Conservation (phyloP, 2,329 filamentous ascomycete genomes). For the Penicillium capsulatum region DNA sequence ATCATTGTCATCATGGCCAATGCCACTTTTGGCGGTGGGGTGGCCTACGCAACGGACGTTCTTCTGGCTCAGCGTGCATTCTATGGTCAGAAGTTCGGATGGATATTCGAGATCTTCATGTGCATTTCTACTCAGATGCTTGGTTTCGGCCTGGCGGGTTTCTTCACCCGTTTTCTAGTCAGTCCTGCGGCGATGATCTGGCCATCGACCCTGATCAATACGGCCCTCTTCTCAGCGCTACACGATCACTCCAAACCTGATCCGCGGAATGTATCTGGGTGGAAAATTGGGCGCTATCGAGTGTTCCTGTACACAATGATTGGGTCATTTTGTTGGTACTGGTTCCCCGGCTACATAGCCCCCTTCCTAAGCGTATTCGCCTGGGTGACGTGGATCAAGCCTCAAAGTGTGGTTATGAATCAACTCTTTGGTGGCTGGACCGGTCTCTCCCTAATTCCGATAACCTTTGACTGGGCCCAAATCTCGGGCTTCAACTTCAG, state of each 20-base stretch:
- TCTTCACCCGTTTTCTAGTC: slow-evolving; percentile 60
- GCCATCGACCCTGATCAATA: slow-evolving; percentile 63
- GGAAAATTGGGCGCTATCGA: slow-evolving; percentile 61
- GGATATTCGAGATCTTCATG: slow-evolving; percentile 62
- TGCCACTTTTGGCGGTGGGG: slow-evolving; percentile 58
- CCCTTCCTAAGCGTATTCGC: slow-evolving; percentile 68
- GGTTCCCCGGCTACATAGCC: slow-evolving; percentile 65
- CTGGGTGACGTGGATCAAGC: slow-evolving; percentile 67
- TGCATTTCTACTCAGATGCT: slow-evolving; percentile 65
- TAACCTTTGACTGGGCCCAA: slow-evolving; percentile 67
- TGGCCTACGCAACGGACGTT: slow-evolving; percentile 69
- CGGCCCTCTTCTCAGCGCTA: slow-evolving; percentile 67
- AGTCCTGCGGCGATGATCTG: slow-evolving; percentile 65
- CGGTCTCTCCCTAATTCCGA: slow-evolving; percentile 20
- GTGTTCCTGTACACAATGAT: slow-evolving; percentile 60
- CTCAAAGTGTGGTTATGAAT: slow-evolving; percentile 64
- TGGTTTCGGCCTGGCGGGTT: slow-evolving; percentile 65
- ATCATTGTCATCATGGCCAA: slow-evolving; percentile 55
- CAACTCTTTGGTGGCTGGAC: slow-evolving; percentile 42
- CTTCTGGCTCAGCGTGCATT: slow-evolving; percentile 67
- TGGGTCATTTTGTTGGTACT: slow-evolving; percentile 62
- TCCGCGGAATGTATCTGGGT: slow-evolving; percentile 57
- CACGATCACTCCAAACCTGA: slow-evolving; percentile 59
- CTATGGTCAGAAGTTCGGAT: slow-evolving; percentile 66
- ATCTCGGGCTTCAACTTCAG: slow-evolving; percentile 65